These are phyloP conservation scores for Termitomyces sp. DNA, from an alignment of 768 basidiomycete species.

Conservation along the genomic window DNA sequence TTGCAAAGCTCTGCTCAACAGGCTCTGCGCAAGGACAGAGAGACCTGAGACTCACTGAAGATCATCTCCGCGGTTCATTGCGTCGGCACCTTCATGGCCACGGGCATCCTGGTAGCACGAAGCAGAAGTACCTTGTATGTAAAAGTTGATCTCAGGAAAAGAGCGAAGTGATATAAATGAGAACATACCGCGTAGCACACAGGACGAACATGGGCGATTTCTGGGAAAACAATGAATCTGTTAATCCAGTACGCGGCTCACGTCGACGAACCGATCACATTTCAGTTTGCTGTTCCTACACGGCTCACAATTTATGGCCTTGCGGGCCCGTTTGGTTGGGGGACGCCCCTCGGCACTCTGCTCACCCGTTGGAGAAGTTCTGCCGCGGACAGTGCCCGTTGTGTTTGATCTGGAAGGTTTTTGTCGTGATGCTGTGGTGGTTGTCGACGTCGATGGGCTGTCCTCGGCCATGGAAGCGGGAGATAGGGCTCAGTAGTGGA, in stretches of 20 bases:
- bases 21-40: background rate
- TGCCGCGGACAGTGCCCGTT: conserved; percentile 39
- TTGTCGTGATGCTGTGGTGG: conserved; percentile 32
- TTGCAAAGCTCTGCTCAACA: conserved; percentile 6
- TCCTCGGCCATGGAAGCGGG: conserved; percentile 31
- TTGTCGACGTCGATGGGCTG: conserved; percentile 26
- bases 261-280: conserved; percentile 64
- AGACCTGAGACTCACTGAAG: conserved; percentile 38
- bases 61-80: conserved; percentile 53
- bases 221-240: conserved; percentile 29
- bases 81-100: conserved; percentile 52
- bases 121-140: conserved; percentile 61
- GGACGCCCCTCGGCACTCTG: conserved; percentile 50
- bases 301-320: conserved; percentile 87
- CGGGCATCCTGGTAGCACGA: conserved; percentile 75
- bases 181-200: conserved; percentile 68
- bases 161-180: background rate
- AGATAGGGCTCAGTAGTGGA: conserved; percentile 8
- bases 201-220: conserved; percentile 85
- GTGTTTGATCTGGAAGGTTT: conserved; percentile 34
- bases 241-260: conserved; percentile 6
- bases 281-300: conserved; percentile 86
- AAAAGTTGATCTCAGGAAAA: conserved; percentile 1
- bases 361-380: conserved; percentile 46
- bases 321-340: conserved; percentile 77